Evolutionary conservation across 306 rosid species (phyloP), one percentile per base, ranked within the genome.

Genomic region (Glycine latifolia): DNA sequence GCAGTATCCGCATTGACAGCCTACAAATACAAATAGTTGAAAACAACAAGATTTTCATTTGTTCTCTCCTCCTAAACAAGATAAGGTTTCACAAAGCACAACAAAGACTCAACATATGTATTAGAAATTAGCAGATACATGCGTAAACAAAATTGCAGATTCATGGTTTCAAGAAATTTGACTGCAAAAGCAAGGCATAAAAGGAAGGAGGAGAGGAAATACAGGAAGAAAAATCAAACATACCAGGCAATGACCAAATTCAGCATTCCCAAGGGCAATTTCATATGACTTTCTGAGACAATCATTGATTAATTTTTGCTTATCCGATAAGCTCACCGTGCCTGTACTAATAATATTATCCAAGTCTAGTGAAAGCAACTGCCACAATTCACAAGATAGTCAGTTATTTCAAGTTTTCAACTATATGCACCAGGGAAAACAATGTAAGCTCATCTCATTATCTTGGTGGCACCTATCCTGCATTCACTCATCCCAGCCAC

Each of bases 161-260:
- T 46, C 16, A 48, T 1, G n/a, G 13, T 6, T n/a, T 26, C 0
- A 50, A 50, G 67, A 8, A 80, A 66, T 2, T 67, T 8, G 41
- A 67, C 15, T 16, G 48, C 59, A 73, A 81, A 79, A 63, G 41
- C 67, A 62, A 62, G 20, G 65, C 48, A 81, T 9, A 50, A 33
- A 79, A 33, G 7, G 46, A 11, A 49, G 74, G 63, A 46, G 4
- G 48, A 41, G 3, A 54, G 66, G 67, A 37, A 76, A 26, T 43
- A 47, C 17, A 58, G 13, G 35, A 63, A 75, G 5, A 8, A 26
- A 60, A 58, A 26, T 71, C 50, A 56, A 55, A 39, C 72, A 63
- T 91, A 95, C 97, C 94, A 93, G 87, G 81, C 99, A 95, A 60
- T 48, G 76, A 85, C 97, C 98, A 87, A 79, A 79, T 20, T 83